Evolutionary conservation across 2,329 filamentous ascomycete species (phyloP).

Genomic region (Penicillium brevicompactum): DNA sequence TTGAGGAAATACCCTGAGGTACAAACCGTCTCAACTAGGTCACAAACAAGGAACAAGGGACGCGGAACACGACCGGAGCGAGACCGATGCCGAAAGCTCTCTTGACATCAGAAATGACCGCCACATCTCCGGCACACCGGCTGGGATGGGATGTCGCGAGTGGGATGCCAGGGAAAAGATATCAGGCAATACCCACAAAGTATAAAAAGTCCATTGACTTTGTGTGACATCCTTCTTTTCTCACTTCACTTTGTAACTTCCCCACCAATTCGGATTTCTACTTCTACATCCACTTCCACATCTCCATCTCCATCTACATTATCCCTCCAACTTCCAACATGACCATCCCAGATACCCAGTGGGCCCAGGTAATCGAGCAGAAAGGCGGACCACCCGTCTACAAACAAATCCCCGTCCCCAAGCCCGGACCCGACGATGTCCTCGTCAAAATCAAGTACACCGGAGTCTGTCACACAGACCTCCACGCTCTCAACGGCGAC

Average conservation of each 20-base stretch:
- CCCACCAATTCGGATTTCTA: neutral
- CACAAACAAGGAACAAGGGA: too few species aligned
- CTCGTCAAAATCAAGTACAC: conserved; percentile 89
- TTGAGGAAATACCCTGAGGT: too few species aligned
- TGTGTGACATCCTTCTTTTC: neutral
- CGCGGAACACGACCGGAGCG: too few species aligned
- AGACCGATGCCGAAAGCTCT: too few species aligned
- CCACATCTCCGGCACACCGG: neutral
- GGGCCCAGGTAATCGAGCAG: conserved; percentile 88
- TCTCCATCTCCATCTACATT: neutral
- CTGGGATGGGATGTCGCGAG: neutral
- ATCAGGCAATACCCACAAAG: neutral
- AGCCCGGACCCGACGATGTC: conserved; percentile 85
- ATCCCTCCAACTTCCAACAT: conserved; percentile 8
- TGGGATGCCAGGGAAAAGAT: neutral
- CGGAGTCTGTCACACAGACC: conserved; percentile 88
- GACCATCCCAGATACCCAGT: conserved; percentile 76
- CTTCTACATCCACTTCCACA: neutral
- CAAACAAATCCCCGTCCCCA: conserved; percentile 70
- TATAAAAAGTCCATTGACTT: neutral
- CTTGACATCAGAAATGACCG: too few species aligned
- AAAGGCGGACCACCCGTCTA: conserved; percentile 66
- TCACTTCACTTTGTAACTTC: conserved; percentile 2
- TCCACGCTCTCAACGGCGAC: conserved; percentile 81
- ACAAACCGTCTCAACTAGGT: too few species aligned